phyloP scores from a whole-genome alignment of 768 basidiomycete species.

The Pisolithus marmoratus region DNA sequence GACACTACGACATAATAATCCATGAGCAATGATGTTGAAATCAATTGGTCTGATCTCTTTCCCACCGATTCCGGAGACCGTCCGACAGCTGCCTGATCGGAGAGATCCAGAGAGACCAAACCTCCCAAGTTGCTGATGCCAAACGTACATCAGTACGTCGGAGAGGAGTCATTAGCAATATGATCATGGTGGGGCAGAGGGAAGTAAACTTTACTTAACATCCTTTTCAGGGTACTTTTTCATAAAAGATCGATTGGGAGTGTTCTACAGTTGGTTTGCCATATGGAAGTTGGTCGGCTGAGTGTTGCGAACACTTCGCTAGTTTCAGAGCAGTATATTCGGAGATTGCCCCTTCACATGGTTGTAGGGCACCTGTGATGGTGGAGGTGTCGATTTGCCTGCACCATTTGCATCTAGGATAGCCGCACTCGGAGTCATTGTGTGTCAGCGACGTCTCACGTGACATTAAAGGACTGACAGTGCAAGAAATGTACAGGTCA shows the following conservation, averaged over 20 bases:
- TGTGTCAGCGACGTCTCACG: constrained; percentile 4
- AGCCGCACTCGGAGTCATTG: constrained; percentile 72
- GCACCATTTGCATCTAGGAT: constrained; percentile 96
- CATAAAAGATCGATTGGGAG: constrained; percentile 72
- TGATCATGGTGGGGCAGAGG: constrained; percentile 4
- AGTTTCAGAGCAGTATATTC: constrained; percentile 89
- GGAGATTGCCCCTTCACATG: constrained; percentile 78
- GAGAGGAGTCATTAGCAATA: constrained; percentile 4
- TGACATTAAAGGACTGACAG: no score
- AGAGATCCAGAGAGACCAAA: constrained; percentile 89
- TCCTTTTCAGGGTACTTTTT: constrained; percentile 96
- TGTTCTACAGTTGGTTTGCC: constrained; percentile 88
- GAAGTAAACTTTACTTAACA: constrained; percentile 35
- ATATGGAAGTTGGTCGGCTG: constrained; percentile 96
- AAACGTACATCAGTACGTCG: constrained; percentile 55
- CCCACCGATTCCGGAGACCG: constrained; percentile 89
- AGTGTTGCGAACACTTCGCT: constrained; percentile 98
- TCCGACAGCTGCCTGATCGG: constrained; percentile 95
- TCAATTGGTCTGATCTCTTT: constrained; percentile 11
- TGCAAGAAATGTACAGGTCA: no score
- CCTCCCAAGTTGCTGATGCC: constrained; percentile 91
- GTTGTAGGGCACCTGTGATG: constrained; percentile 77
- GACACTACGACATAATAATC: constrained; percentile 46
- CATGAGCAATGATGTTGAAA: constrained; percentile 9
- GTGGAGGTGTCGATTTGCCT: constrained; percentile 88